Evolutionary conservation across 2,329 filamentous ascomycete species (phyloP).

Genomic region (Fusarium praegraminearum): DNA sequence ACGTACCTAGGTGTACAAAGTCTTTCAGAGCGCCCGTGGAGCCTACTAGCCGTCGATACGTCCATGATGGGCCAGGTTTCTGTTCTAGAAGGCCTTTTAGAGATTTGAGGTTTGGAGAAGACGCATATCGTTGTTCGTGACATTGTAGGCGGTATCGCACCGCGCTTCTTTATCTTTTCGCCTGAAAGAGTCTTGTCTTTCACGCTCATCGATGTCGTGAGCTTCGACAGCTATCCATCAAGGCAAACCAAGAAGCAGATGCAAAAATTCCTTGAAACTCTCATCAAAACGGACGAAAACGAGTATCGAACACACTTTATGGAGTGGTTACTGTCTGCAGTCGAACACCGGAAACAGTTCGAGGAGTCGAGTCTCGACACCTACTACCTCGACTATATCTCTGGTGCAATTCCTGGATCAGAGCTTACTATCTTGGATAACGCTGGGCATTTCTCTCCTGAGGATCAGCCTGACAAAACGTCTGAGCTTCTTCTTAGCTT

Average conservation of each 20-base stretch:
- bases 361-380: slow-evolving; percentile 40
- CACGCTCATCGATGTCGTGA: slow-evolving; percentile 50
- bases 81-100: slow-evolving; percentile 46
- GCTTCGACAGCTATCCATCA: slow-evolving; percentile 53
- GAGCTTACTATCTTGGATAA: slow-evolving; percentile 46
- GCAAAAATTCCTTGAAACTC: slow-evolving; percentile 45
- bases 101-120: slow-evolving; percentile 45
- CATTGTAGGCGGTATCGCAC: slow-evolving; percentile 50
- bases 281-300: slow-evolving; percentile 41
- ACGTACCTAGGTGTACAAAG: slow-evolving; percentile 1
- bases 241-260: slow-evolving; percentile 50
- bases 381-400: slow-evolving; percentile 51
- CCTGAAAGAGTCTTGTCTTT: slow-evolving; percentile 43
- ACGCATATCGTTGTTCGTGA: slow-evolving; percentile 49
- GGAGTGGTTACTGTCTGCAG: slow-evolving; percentile 46
- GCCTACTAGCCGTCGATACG: slow-evolving; percentile 46
- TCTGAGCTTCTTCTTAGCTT: slow-evolving; percentile 29
- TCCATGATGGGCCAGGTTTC: slow-evolving; percentile 52
- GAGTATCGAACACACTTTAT: slow-evolving; percentile 46
- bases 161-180: slow-evolving; percentile 46
- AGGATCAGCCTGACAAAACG: slow-evolving; percentile 47
- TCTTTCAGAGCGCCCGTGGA: slow-evolving; percentile 50
- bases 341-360: slow-evolving; percentile 35
- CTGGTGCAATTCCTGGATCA: slow-evolving; percentile 49
- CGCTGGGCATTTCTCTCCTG: slow-evolving; percentile 49